A percentile compares a stretch with the other conserved stretches of the same genome.
phyloP scores from a whole-genome alignment of 768 basidiomycete genomes.

The Grammothele lineata region DNA sequence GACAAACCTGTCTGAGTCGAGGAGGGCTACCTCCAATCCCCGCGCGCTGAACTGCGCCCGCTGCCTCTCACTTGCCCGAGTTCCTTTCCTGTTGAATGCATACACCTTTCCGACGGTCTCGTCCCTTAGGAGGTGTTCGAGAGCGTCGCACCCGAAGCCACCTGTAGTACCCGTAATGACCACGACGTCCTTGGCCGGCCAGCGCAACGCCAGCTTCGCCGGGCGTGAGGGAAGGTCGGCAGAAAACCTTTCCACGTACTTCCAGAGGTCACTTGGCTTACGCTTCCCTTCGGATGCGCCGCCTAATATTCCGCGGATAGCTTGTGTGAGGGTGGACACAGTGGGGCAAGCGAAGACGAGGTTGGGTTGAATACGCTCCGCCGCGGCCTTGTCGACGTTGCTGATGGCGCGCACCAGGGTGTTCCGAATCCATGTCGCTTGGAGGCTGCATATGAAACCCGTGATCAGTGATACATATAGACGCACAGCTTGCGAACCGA shows the following conservation, averaged over 20 bases:
- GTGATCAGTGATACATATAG: no score
- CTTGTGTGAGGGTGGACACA: conserved; percentile 26
- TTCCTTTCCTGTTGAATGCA: conserved; percentile 22
- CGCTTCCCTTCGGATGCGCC: not conserved
- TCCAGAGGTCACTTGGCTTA: conserved; percentile 3
- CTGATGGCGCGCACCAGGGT: conserved; percentile 27
- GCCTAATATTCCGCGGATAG: conserved; percentile 2
- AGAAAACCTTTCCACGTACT: conserved; percentile 7
- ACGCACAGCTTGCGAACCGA: no score
- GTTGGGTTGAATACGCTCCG: conserved; percentile 23
- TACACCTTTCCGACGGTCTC: conserved; percentile 20
- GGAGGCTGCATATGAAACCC: conserved; percentile 24
- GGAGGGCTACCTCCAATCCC: not conserved
- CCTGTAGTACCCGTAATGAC: conserved; percentile 34
- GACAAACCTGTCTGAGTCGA: conserved; percentile 1
- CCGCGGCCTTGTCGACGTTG: conserved; percentile 13
- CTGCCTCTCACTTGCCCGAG: conserved; percentile 4
- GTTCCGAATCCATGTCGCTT: conserved; percentile 33
- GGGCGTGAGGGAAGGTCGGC: conserved; percentile 4
- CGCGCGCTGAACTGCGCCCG: conserved; percentile 1
- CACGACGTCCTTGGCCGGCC: conserved; percentile 18
- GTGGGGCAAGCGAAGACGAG: conserved; percentile 39
- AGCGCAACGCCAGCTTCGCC: not conserved
- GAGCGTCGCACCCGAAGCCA: conserved; percentile 26
- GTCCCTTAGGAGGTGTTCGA: conserved; percentile 20